A percentile compares a stretch with the other conserved stretches of the same genome.
These are phyloP conservation scores for Persicaria maculosa DNA, from an alignment of 148 eudicot genomes.

Conservation along the genomic window DNA sequence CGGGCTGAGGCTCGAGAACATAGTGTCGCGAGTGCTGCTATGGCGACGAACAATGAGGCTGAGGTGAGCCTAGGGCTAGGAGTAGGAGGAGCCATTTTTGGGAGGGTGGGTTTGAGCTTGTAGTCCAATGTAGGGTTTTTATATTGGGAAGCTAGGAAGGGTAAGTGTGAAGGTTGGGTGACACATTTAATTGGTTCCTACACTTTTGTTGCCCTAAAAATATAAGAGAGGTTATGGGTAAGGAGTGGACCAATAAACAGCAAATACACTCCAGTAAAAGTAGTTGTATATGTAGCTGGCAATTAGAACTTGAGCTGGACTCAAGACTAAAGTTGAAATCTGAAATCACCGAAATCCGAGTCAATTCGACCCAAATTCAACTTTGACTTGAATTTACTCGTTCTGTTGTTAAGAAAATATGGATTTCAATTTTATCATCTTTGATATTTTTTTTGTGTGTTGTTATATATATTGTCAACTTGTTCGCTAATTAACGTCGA, in stretches of 20 bases:
- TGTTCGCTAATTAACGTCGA: too few relatives aligned
- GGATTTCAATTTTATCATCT: too few relatives aligned
- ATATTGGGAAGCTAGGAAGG: neutral
- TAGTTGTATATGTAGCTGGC: conserved; percentile 19
- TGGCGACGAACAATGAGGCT: neutral
- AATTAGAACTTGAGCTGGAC: neutral
- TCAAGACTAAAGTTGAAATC: too few relatives aligned
- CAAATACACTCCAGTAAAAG: conserved; percentile 15
- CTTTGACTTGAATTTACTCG: too few relatives aligned
- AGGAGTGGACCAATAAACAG: neutral
- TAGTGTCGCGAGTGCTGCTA: neutral
- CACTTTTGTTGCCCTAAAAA: neutral
- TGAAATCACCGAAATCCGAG: too few relatives aligned
- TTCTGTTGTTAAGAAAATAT: too few relatives aligned
- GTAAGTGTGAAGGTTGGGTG: neutral
- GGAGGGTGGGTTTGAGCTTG: neutral
- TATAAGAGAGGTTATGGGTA: neutral
- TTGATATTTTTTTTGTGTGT: too few relatives aligned
- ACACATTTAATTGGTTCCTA: conserved; percentile 12
- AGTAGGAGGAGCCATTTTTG: neutral
- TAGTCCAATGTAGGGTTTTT: neutral
- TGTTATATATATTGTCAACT: too few relatives aligned
- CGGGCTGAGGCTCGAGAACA: conserved; percentile 21
- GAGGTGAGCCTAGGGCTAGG: neutral
- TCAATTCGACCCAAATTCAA: too few relatives aligned